Evolutionary conservation across 805 yeast genomes (phyloP), one percentile per base, ranked within the genome.

Genomic region (Myxozyma neglecta): DNA sequence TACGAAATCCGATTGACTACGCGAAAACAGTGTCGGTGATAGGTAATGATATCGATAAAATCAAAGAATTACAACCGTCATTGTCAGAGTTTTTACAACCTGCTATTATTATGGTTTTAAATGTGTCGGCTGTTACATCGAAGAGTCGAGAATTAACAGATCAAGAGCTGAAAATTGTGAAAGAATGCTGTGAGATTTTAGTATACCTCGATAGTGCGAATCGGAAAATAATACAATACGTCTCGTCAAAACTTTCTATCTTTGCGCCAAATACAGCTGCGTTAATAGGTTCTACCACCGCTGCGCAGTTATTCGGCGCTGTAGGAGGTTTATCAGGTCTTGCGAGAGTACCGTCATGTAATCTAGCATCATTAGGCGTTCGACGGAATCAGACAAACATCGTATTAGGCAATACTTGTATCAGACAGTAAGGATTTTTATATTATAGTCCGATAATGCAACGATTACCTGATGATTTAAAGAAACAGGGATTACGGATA

Each of bases 181-280:
- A 70, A 3, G 72, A 74, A 5, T 82, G 85, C 0, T 82, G 89
- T 65, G 75, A 77, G 1, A 70, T 83, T 2, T 70, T 88, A 0
- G 56, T 81, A 3, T 74, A 76, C 8, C 75, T 90, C 11, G 77
- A 80, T 47, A 73, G 71, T 0, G 74, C 83, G 0, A 77, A 81
- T 58, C 61, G 61, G 1, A 72, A 74, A 42, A 78, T 90, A 8
- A 79, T 84, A 0, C 60, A 70, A 1, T 87, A 81, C 68, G 83
- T 90, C 14, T 77, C 92, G 0, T 71, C 79, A 0, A 81, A 84
- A 67, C 78, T 89, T 24, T 75, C 81, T 1, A 70, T 73, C 1
- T 80, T 85, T 67, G 96, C 97, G 0, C 99, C 98, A 1, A 93
- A 94, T 72, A 74, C 89, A 1, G 79, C 89, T 2, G 83, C 83